Percentiles rank a stretch among this genome's conserved stretches.
These are phyloP conservation scores for Candida maesae DNA, from an alignment of 805 yeast species.

Conservation along the genomic window DNA sequence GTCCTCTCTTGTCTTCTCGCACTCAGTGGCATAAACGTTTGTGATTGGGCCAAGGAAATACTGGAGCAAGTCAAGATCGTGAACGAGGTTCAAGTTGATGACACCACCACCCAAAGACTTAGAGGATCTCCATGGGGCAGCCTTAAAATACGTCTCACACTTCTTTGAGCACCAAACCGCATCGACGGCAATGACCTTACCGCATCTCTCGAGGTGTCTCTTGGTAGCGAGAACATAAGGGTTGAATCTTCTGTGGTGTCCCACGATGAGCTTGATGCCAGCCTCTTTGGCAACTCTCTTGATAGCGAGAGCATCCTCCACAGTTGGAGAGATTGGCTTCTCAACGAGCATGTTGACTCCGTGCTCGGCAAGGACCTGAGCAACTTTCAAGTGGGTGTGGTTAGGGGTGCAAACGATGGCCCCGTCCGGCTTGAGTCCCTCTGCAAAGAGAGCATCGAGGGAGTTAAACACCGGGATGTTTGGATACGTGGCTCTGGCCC, in stretches of 20 bases:
- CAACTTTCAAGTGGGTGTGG: conserved; percentile 14
- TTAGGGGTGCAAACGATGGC: conserved; percentile 23
- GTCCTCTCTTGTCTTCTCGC: conserved; percentile 12
- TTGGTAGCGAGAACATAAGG: conserved; percentile 21
- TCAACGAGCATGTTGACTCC: conserved; percentile 17
- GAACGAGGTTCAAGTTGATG: conserved; percentile 19
- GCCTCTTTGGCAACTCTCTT: conserved; percentile 9
- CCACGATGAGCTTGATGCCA: conserved; percentile 15
- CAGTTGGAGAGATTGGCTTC: conserved; percentile 19
- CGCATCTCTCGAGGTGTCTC: conserved; percentile 15
- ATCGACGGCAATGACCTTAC: conserved; percentile 19
- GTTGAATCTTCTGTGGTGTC: conserved; percentile 23
- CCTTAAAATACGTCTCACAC: conserved; percentile 17
- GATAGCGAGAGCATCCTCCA: conserved; percentile 15
- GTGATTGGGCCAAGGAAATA: conserved; percentile 19
- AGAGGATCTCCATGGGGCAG: conserved; percentile 17
- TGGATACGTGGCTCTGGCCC: conserved; percentile 10
- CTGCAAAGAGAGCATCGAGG: conserved; percentile 7
- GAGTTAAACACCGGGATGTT: conserved; percentile 9
- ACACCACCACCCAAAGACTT: conserved; percentile 20
- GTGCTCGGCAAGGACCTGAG: conserved; percentile 9
- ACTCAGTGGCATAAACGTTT: conserved; percentile 15
- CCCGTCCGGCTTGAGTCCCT: conserved; percentile 15
- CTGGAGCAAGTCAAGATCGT: conserved; percentile 20
- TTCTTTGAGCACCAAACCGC: conserved; percentile 21